Percentiles rank a stretch among this genome's conserved stretches.
These are phyloP conservation scores for Ogataea naganishii DNA, from an alignment of 805 yeast species.

Conservation along the genomic window DNA sequence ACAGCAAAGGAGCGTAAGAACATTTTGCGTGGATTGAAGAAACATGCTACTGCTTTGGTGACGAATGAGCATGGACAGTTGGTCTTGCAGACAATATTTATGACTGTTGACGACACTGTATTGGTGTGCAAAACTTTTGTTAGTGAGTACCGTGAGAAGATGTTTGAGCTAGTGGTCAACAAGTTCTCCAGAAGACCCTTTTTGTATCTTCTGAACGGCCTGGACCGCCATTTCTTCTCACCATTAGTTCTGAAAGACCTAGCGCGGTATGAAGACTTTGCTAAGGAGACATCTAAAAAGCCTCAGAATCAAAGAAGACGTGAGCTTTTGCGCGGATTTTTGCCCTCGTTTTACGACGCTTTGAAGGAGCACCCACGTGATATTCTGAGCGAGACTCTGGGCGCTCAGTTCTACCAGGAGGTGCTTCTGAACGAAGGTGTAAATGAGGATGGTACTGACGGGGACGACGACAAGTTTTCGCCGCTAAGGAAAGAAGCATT, in stretches of 20 bases:
- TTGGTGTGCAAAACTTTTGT: slow-evolving; percentile 66
- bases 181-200: slow-evolving; percentile 87
- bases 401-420: slow-evolving; percentile 79
- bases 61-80: slow-evolving; percentile 80
- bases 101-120: slow-evolving; percentile 92
- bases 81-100: slow-evolving; percentile 69
- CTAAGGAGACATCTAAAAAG: slow-evolving; percentile 72
- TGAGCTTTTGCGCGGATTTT: slow-evolving; percentile 58
- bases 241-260: slow-evolving; percentile 59
- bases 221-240: slow-evolving; percentile 74
- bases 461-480: slow-evolving; percentile 24
- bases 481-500: slow-evolving; percentile 36
- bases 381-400: slow-evolving; percentile 60
- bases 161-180: slow-evolving; percentile 51
- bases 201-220: slow-evolving; percentile 68
- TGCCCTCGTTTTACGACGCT: slow-evolving; percentile 55
- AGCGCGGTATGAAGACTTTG: slow-evolving; percentile 47
- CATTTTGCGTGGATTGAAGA: slow-evolving; percentile 63
- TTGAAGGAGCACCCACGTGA: slow-evolving; percentile 41
- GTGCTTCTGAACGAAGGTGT: slow-evolving; percentile 55
- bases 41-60: slow-evolving; percentile 67
- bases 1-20: slow-evolving; percentile 87
- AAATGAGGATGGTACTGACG: slow-evolving; percentile 29
- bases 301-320: slow-evolving; percentile 66
- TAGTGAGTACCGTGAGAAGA: slow-evolving; percentile 42